Conservation (phyloP, 1,284 basidiomycete species). For the Austroboletus novae-zelandiae region DNA sequence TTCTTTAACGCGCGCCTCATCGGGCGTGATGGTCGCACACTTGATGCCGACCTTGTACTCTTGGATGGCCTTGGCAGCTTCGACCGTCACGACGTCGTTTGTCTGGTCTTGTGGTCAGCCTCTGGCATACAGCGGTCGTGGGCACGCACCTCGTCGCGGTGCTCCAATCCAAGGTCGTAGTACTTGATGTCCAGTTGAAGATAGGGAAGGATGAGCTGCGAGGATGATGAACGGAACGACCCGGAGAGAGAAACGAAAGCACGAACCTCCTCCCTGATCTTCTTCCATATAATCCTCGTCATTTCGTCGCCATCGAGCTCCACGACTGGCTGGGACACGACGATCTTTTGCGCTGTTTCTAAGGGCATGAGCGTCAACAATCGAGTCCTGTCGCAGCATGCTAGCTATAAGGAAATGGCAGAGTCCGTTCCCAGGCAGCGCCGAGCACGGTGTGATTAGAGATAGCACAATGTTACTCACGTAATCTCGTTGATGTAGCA, state of each 20-base stretch:
- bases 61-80: conserved; percentile 90
- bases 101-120: conserved; percentile 52
- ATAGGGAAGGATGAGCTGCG: conserved; percentile 91
- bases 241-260: neutral
- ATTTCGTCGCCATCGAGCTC: conserved; percentile 98
- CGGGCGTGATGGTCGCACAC: conserved; percentile 98
- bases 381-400: neutral
- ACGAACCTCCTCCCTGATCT: conserved; percentile 90
- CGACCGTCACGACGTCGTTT: conserved; percentile 90
- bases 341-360: conserved; percentile 58
- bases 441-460: neutral
- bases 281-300: conserved; percentile 99
- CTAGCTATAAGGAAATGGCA: neutral
- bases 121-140: neutral
- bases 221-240: conserved; percentile 2
- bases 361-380: conserved; percentile 7
- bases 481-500: conserved; percentile 26
- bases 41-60: conserved; percentile 92
- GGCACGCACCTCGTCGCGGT: conserved; percentile 75
- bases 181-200: conserved; percentile 97
- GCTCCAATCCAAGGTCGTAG: conserved; percentile 93
- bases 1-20: conserved; percentile 92
- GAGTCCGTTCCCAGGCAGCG: neutral
- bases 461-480: conserved; percentile 23
- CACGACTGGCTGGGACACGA: conserved; percentile 88